Evolutionary conservation across 768 basidiomycete genomes (phyloP).

Genomic region (Boletus patriciae): DNA sequence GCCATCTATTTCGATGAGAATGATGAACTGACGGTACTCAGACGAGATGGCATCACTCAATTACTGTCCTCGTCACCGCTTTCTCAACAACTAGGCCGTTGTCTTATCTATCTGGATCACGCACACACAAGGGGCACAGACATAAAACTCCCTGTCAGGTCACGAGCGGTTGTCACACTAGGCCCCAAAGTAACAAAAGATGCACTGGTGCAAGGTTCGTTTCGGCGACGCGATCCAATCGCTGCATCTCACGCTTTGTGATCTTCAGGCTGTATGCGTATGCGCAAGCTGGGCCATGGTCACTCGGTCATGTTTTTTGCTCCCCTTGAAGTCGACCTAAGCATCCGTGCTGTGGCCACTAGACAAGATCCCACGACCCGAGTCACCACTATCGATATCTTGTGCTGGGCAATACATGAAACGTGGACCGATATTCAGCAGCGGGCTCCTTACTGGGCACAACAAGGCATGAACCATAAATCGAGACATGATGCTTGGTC

Average conservation of each 20-base stretch:
- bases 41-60: constrained; percentile 18
- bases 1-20: constrained; percentile 29
- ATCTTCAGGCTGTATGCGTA: constrained; percentile 48
- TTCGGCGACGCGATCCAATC: neutral
- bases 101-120: constrained; percentile 38
- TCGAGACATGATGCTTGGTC: constrained; percentile 15
- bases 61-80: constrained; percentile 30
- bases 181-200: constrained; percentile 39
- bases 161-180: constrained; percentile 36
- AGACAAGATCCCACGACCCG: constrained; percentile 9
- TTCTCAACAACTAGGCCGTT: constrained; percentile 27
- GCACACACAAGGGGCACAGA: constrained; percentile 41
- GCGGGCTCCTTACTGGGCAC: too few species aligned
- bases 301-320: constrained; percentile 49
- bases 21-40: constrained; percentile 32
- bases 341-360: constrained; percentile 30
- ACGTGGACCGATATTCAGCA: too few species aligned
- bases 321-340: constrained; percentile 38
- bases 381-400: too few species aligned
- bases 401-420: too few species aligned
- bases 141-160: constrained; percentile 30
- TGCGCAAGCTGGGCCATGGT: constrained; percentile 47
- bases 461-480: constrained; percentile 28
- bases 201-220: constrained; percentile 33
- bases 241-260: neutral